These are phyloP conservation scores for Cryptosporidium xiaoi DNA, from an alignment of 169 alveolate species.

Conservation along the genomic window DNA sequence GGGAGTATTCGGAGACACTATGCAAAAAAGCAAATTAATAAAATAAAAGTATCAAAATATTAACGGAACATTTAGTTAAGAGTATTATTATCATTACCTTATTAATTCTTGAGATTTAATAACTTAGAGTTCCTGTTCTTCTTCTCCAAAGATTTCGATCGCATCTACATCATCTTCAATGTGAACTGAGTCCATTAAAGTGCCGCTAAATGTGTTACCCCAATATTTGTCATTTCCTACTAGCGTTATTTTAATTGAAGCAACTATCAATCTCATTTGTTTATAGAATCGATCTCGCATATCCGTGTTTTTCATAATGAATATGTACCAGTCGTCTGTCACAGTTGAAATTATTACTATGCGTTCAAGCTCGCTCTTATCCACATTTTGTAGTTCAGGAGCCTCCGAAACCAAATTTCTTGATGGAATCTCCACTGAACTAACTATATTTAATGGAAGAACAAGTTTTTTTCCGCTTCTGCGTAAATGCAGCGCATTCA, in stretches of 20 bases:
- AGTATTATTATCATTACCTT: neutral
- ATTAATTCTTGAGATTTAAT: neutral
- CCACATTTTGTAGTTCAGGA: conserved; percentile 61
- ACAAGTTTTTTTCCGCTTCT: conserved; percentile 67
- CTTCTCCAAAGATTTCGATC: conserved; percentile 44
- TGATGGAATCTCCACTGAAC: conserved; percentile 47
- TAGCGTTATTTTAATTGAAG: conserved; percentile 46
- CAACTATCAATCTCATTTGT: conserved; percentile 64
- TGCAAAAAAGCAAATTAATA: conserved; percentile 21
- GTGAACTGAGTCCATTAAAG: conserved; percentile 36
- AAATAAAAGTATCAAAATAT: neutral
- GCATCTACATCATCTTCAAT: conserved; percentile 63
- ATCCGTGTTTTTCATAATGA: conserved; percentile 53
- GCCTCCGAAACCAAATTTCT: conserved; percentile 41
- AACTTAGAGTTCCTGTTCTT: conserved; percentile 24
- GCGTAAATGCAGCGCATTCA: conserved; percentile 48
- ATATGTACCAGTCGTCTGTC: conserved; percentile 71
- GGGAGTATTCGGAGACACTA: conserved; percentile 39
- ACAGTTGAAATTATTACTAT: conserved; percentile 65
- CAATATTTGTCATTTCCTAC: conserved; percentile 69
- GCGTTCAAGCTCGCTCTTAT: conserved; percentile 47
- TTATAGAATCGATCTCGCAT: conserved; percentile 67
- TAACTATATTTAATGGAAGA: conserved; percentile 46
- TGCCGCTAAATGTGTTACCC: conserved; percentile 57
- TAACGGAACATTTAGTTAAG: neutral